Evolutionary conservation across 2,329 filamentous ascomycete species (phyloP), one percentile per base, ranked within the genome.

Genomic region (Alternaria burnsii): DNA sequence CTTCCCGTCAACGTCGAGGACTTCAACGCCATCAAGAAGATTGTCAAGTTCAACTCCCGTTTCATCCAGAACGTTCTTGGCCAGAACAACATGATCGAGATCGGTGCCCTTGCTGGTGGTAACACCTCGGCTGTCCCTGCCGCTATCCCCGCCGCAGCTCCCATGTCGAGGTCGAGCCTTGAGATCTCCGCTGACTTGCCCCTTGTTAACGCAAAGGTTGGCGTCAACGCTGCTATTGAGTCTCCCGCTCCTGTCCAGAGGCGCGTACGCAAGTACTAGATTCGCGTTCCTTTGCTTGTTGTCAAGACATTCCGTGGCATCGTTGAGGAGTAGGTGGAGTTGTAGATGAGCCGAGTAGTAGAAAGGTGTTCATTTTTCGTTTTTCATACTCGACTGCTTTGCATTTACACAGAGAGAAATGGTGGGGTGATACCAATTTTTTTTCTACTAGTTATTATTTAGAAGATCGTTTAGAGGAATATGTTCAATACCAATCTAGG

Each of bases 31-130:
- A 82, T 86, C 58, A 86, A 87, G 75, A 76, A 72, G 30, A 80
- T 88, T 30, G 76, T 77, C 52, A 85, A 83, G 67, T 88, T 85
- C 76, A 88, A 88, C 74, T 74, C 83, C 4, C 79, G 86, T 5
- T 85, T 83, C 69, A 82, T 82, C 1, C 86, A 88, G 75, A 85
- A 85, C 65, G 54, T 68, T 2, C 80, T 82, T 3, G 83, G 83
- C 6, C 52, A 75, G 55, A 67, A 74, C 10, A 86, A 86, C 67
- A 71, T 85, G 43, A 62, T 84, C 8, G 52, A 42, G 0, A 54
- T 76, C 11, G 73, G 55, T 5, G 36, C 20, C 7, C 24, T 26
- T 7, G 5, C 48, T 4, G 52, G 55, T 22, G 67, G 58, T 11
- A 69, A 50, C 46, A 38, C 32, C 16, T 36, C 32, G 32, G 32